Evolutionary conservation across 441 rosid species (phyloP).

Genomic region (Pelargonium australe): DNA sequence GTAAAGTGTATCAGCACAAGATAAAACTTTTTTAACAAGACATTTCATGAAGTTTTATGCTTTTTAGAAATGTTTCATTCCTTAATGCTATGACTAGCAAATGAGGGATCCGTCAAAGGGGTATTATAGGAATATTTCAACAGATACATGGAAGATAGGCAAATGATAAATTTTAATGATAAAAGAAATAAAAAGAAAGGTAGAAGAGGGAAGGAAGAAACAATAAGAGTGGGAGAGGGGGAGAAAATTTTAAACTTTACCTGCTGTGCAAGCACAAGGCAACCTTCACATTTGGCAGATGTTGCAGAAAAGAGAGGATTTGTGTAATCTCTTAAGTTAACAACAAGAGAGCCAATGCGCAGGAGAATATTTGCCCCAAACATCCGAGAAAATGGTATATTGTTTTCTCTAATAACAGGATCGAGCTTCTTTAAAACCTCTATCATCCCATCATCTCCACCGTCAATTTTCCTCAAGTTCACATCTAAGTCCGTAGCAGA

Average conservation of each 20-base stretch:
- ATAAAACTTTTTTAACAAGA: not conserved
- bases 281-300: conserved; percentile 87
- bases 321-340: conserved; percentile 74
- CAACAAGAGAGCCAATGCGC: conserved; percentile 53
- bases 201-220: conserved; percentile 9
- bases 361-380: conserved; percentile 77
- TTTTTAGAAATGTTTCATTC: not conserved
- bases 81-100: not conserved
- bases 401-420: conserved; percentile 63
- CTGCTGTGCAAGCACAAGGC: conserved; percentile 95
- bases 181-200: not conserved
- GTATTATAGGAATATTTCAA: conserved; percentile 1
- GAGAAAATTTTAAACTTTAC: conserved; percentile 32
- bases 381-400: conserved; percentile 90
- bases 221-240: conserved; percentile 2
- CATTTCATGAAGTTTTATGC: not conserved
- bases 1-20: not conserved
- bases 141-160: not conserved
- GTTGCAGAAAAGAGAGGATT: conserved; percentile 80
- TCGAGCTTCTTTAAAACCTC: conserved; percentile 84
- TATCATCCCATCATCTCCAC: conserved; percentile 90
- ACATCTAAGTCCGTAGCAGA: conserved; percentile 86
- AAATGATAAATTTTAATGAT: not conserved
- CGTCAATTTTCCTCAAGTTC: conserved; percentile 68
- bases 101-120: not conserved